A percentile compares a stretch with the other conserved stretches of the same genome.
Conservation (phyloP, 306 rosid species). For the cucumber (Cucumis sativus) region DNA sequence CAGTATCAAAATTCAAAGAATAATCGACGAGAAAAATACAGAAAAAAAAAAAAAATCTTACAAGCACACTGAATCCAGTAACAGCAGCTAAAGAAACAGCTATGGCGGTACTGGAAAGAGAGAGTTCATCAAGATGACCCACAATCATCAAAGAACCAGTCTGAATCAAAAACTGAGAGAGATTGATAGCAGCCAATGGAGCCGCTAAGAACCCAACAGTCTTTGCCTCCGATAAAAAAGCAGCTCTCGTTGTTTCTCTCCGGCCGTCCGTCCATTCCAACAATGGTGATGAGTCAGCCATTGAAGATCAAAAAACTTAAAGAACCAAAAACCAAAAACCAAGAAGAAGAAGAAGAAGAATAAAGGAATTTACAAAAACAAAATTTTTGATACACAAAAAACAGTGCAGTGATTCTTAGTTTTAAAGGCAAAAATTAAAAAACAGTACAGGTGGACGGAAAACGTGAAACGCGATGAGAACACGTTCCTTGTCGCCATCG, state of each 20-base stretch:
- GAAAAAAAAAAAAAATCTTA: neutral
- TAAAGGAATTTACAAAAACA: no score
- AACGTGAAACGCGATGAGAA: neutral
- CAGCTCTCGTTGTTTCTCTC: conserved; percentile 9
- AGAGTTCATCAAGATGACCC: conserved; percentile 43
- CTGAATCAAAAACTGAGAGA: conserved; percentile 35
- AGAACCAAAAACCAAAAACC: neutral
- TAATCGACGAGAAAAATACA: no score
- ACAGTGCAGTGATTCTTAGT: neutral
- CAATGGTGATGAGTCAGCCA: neutral
- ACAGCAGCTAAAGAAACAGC: conserved; percentile 31
- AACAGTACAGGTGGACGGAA: neutral
- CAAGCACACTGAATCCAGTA: conserved; percentile 48
- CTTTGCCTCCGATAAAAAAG: conserved; percentile 24
- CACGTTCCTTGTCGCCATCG: neutral
- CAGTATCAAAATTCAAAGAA: no score
- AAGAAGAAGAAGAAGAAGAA: neutral
- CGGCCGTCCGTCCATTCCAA: neutral
- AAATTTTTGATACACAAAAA: neutral
- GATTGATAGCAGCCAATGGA: conserved; percentile 34
- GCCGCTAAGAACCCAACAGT: conserved; percentile 26
- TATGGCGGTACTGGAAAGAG: conserved; percentile 40
- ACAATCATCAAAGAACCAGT: conserved; percentile 39
- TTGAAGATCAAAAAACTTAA: neutral
- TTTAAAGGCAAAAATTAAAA: neutral